These are phyloP conservation scores for Bipolaris gigantea DNA, from an alignment of 2,329 filamentous ascomycete species.

Conservation along the genomic window DNA sequence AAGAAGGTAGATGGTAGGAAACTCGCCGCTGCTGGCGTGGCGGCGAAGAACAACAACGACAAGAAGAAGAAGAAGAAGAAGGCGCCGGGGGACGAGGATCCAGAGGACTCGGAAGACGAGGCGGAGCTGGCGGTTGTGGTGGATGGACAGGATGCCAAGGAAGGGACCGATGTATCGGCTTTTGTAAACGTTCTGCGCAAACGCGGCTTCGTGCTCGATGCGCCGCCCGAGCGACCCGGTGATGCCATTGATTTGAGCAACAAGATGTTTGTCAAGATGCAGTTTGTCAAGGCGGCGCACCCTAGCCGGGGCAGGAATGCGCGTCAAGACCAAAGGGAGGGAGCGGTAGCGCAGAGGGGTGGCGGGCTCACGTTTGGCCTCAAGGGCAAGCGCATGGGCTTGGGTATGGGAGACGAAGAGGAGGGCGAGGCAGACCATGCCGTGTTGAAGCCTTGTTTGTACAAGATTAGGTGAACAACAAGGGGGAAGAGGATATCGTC, in stretches of 20 bases:
- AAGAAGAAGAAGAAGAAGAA: constrained; percentile 48
- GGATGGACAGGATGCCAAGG: constrained; percentile 64
- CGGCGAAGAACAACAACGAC: constrained; percentile 23
- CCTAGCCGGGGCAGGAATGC: constrained; percentile 76
- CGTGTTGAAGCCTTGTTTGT: constrained; percentile 92
- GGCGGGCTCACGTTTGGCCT: constrained; percentile 45
- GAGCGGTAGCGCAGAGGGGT: constrained; percentile 43
- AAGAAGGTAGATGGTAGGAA: constrained; percentile 30
- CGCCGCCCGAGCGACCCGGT: constrained; percentile 56
- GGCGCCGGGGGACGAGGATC: constrained; percentile 54
- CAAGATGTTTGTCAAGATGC: constrained; percentile 98
- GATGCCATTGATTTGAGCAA: constrained; percentile 78
- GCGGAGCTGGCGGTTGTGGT: constrained; percentile 65
- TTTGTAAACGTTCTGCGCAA: constrained; percentile 82
- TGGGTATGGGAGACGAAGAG: constrained; percentile 36
- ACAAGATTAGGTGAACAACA: constrained; percentile 68
- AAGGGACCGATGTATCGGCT: constrained; percentile 81
- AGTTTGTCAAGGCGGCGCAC: constrained; percentile 81
- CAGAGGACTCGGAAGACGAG: constrained; percentile 56
- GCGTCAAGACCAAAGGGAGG: constrained; percentile 38
- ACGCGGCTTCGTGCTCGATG: constrained; percentile 78
- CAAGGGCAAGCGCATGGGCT: constrained; percentile 10
- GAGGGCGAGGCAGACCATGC: constrained; percentile 62
- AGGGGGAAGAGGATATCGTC: background rate
- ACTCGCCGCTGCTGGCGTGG: background rate